These are phyloP conservation scores for Oryza glaberrima DNA, from an alignment of 176 grass and related monocot genomes.

Conservation along the genomic window DNA sequence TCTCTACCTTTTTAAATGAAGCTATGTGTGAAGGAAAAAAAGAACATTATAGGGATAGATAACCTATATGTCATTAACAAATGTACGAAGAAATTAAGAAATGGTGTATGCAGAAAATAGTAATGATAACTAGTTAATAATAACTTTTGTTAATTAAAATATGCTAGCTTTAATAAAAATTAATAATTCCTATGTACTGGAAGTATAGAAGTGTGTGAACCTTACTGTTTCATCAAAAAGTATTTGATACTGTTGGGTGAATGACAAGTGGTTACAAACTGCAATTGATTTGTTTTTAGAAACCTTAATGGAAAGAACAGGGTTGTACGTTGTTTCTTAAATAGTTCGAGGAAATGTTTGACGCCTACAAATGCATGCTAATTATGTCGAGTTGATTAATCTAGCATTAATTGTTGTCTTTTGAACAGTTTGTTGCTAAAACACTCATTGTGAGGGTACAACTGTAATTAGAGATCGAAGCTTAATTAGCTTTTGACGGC, in stretches of 20 bases:
- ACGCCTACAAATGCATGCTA: constrained; percentile 2
- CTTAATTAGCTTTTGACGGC: neutral
- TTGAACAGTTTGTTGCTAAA: neutral
- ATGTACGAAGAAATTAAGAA: too few relatives aligned
- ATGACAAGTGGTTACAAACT: neutral
- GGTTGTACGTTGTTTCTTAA: neutral
- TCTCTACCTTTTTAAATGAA: too few relatives aligned
- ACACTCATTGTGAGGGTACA: neutral
- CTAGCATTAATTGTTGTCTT: neutral
- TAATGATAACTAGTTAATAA: too few relatives aligned
- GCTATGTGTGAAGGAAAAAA: too few relatives aligned
- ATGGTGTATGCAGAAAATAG: too few relatives aligned
- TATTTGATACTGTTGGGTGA: neutral
- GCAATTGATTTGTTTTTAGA: neutral
- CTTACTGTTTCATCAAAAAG: neutral
- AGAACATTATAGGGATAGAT: too few relatives aligned
- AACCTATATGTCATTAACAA: too few relatives aligned
- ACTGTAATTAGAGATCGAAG: neutral
- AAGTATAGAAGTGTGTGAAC: too few relatives aligned
- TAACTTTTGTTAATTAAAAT: too few relatives aligned
- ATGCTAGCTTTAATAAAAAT: too few relatives aligned
- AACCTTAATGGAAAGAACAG: neutral
- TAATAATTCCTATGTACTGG: too few relatives aligned
- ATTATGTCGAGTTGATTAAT: neutral
- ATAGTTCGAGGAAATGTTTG: constrained; percentile 16